Evolutionary conservation across 2,329 filamentous ascomycete genomes (phyloP).

Genomic region (Nakataea oryzae): DNA sequence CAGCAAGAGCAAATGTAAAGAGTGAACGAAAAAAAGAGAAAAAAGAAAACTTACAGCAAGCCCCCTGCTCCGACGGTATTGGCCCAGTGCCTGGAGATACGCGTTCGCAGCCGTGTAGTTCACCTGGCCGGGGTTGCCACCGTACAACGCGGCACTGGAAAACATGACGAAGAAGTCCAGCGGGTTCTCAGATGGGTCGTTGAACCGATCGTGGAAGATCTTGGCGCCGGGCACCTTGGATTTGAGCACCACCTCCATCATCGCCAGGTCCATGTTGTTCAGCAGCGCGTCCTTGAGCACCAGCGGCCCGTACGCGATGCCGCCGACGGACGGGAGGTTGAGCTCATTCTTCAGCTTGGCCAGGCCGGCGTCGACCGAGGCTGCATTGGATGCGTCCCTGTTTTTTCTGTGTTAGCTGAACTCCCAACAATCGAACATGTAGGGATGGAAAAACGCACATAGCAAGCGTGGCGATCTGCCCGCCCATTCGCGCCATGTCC

Average conservation of each 20-base stretch:
- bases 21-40: too few species aligned
- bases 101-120: constrained; percentile 32
- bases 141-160: constrained; percentile 15
- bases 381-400: neutral
- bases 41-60: too few species aligned
- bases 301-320: constrained; percentile 10
- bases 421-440: too few species aligned
- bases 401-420: too few species aligned
- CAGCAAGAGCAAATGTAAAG: constrained; percentile 17
- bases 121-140: constrained; percentile 21
- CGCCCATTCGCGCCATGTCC: neutral
- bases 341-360: neutral
- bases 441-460: neutral
- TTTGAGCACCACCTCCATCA: constrained; percentile 7
- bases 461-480: neutral
- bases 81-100: constrained; percentile 22
- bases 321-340: neutral
- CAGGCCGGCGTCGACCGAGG: neutral
- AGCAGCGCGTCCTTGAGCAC: constrained; percentile 8
- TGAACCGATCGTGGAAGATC: constrained; percentile 14
- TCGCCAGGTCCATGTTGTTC: constrained; percentile 6
- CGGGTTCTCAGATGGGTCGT: neutral
- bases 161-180: constrained; percentile 21
- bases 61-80: constrained; percentile 23
- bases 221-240: constrained; percentile 17